A percentile compares a stretch with the other conserved stretches of the same genome.
Conservation (phyloP, 1,284 basidiomycete genomes). For the Tranzscheliella williamsii region DNA sequence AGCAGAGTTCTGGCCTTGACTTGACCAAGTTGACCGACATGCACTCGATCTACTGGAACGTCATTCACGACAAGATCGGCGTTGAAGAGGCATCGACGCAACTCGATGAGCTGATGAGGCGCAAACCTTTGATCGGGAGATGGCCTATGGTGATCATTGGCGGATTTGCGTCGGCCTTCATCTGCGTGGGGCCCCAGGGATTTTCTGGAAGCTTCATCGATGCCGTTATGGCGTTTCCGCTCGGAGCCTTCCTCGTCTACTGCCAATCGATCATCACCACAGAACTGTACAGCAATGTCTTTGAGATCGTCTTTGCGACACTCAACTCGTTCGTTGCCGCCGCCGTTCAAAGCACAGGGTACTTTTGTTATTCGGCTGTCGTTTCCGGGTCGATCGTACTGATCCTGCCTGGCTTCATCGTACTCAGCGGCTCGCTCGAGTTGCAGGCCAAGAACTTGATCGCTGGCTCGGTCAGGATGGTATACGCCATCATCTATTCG, state of each 20-base stretch:
- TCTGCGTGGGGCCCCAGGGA: conserved; percentile 64
- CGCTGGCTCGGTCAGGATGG: conserved; percentile 72
- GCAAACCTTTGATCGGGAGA: conserved; percentile 59
- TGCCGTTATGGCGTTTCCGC: conserved; percentile 73
- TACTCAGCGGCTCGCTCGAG: conserved; percentile 72
- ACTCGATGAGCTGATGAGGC: conserved; percentile 77
- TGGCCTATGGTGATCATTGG: conserved; percentile 73
- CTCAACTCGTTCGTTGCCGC: conserved; percentile 75
- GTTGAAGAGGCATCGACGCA: conserved; percentile 77
- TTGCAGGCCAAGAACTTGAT: conserved; percentile 64
- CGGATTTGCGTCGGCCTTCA: conserved; percentile 78
- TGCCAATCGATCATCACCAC: conserved; percentile 59
- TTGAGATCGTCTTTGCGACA: conserved; percentile 83
- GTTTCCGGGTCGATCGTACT: conserved; percentile 82
- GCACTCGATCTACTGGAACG: conserved; percentile 80
- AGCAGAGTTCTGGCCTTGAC: conserved; percentile 55
- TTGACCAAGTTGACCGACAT: conserved; percentile 67
- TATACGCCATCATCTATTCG: conserved; percentile 78
- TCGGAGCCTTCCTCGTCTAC: conserved; percentile 73
- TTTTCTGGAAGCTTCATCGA: conserved; percentile 77
- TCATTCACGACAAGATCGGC: conserved; percentile 82
- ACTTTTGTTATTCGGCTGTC: conserved; percentile 83
- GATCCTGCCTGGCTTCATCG: conserved; percentile 74
- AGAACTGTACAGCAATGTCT: conserved; percentile 82
- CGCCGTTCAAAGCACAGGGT: conserved; percentile 49